phyloP scores from a whole-genome alignment of 805 yeast species.

The Jamesozyma hellenica region DNA sequence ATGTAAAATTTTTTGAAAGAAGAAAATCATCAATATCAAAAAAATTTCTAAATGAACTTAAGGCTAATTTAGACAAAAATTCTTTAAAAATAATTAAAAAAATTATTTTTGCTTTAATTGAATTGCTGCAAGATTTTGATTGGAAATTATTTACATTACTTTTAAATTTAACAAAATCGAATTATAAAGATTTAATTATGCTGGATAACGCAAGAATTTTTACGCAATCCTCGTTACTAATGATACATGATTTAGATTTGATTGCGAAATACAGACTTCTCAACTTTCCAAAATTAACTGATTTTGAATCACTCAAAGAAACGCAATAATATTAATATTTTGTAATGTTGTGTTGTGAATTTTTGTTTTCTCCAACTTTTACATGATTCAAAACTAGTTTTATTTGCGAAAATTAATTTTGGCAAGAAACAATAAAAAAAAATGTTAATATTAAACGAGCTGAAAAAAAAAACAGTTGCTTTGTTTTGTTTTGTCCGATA shows the following conservation, averaged over 20 bases:
- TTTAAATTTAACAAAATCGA: not conserved
- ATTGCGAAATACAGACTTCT: constrained; percentile 12
- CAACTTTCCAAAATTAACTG: constrained; percentile 7
- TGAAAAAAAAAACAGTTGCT: too few relatives aligned
- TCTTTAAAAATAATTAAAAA: not conserved
- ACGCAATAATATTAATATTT: too few relatives aligned
- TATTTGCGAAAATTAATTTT: too few relatives aligned
- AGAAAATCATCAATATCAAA: not conserved
- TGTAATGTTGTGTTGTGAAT: too few relatives aligned
- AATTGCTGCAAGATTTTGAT: not conserved
- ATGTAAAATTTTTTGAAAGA: not conserved
- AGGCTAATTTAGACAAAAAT: not conserved
- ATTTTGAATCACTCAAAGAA: too few relatives aligned
- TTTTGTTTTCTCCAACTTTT: too few relatives aligned
- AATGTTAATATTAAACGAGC: too few relatives aligned
- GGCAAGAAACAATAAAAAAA: too few relatives aligned
- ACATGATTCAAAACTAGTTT: too few relatives aligned
- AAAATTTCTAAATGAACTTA: not conserved
- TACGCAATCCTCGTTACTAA: constrained; percentile 13
- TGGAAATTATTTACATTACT: not conserved
- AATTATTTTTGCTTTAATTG: not conserved
- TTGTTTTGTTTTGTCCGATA: too few relatives aligned
- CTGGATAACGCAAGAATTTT: constrained; percentile 7
- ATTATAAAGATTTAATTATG: not conserved
- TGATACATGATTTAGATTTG: constrained; percentile 12